A percentile compares a stretch with the other conserved stretches of the same genome.
Conservation (phyloP, 2,329 filamentous ascomycete species). For the Clonostachys rhizophaga region DNA sequence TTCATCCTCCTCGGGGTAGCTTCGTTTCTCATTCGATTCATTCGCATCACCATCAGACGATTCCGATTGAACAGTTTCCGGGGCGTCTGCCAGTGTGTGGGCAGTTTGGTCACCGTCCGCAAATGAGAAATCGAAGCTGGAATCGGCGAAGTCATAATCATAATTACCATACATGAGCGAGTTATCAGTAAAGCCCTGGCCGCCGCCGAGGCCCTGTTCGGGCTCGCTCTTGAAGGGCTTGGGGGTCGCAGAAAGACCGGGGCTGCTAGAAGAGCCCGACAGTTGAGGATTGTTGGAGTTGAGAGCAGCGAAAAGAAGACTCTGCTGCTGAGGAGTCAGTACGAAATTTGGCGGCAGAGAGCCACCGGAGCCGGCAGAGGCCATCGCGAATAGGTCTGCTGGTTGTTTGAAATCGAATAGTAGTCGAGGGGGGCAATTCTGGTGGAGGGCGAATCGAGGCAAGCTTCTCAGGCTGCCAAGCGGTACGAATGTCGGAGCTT, state of each 20-base stretch:
- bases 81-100: constrained; percentile 73
- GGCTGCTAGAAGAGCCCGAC: constrained; percentile 25
- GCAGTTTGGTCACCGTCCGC: constrained; percentile 42
- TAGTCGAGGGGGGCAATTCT: too few species aligned
- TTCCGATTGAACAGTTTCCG: constrained; percentile 52
- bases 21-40: constrained; percentile 56
- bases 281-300: constrained; percentile 57
- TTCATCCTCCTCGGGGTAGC: constrained; percentile 66
- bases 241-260: constrained; percentile 38
- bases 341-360: constrained; percentile 52
- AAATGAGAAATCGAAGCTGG: constrained; percentile 65
- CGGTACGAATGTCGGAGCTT: too few species aligned
- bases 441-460: too few species aligned
- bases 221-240: constrained; percentile 38
- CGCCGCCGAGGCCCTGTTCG: constrained; percentile 32
- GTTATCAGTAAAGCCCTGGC: constrained; percentile 60
- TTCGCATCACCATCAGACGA: constrained; percentile 49
- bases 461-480: too few species aligned
- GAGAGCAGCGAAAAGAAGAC: constrained; percentile 69
- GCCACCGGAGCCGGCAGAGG: constrained; percentile 39
- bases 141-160: constrained; percentile 73
- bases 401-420: too few species aligned
- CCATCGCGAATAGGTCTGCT: constrained; percentile 28
- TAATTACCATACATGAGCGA: constrained; percentile 77
- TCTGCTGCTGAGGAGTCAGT: constrained; percentile 73